Conservation (phyloP, 176 grass and related monocot genomes). For the Musa itinerans region DNA sequence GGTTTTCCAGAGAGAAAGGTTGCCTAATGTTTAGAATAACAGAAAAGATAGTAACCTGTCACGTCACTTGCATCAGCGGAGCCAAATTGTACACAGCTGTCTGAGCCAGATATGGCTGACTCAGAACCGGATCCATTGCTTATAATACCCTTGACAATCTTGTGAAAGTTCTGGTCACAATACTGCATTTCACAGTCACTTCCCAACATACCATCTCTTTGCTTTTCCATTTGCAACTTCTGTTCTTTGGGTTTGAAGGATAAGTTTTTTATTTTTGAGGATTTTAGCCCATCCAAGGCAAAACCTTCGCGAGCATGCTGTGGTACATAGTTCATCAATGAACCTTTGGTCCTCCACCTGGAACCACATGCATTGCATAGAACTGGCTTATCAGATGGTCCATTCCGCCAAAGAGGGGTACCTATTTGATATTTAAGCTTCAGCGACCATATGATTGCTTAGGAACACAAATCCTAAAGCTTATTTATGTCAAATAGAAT, state of each 20-base stretch:
- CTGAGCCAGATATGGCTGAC: slow-evolving; percentile 31
- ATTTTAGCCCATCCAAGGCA: slow-evolving; percentile 27
- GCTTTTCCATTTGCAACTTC: slow-evolving; percentile 28
- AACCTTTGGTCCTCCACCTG: slow-evolving; percentile 52
- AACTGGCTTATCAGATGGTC: slow-evolving; percentile 43
- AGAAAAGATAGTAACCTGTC: slow-evolving; percentile 22
- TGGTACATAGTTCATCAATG: slow-evolving; percentile 41
- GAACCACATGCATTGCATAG: slow-evolving; percentile 54
- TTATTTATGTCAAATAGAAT: background rate
- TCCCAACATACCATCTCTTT: background rate
- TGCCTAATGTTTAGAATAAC: background rate
- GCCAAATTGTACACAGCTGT: slow-evolving; percentile 27
- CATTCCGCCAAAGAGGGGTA: slow-evolving; percentile 53
- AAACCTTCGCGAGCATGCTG: slow-evolving; percentile 28
- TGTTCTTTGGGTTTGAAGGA: slow-evolving; percentile 28
- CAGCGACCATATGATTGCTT: slow-evolving; percentile 6
- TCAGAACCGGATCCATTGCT: slow-evolving; percentile 37
- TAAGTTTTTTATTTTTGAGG: slow-evolving; percentile 22
- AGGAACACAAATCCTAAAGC: background rate
- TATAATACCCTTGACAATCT: slow-evolving; percentile 28
- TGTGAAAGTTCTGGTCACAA: slow-evolving; percentile 27
- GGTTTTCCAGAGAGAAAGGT: too few species aligned
- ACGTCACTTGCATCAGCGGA: slow-evolving; percentile 30
- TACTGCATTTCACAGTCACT: slow-evolving; percentile 7
- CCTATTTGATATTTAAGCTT: slow-evolving; percentile 25